phyloP scores from a whole-genome alignment of 2,329 filamentous ascomycete species.

The Alternaria burnsii region DNA sequence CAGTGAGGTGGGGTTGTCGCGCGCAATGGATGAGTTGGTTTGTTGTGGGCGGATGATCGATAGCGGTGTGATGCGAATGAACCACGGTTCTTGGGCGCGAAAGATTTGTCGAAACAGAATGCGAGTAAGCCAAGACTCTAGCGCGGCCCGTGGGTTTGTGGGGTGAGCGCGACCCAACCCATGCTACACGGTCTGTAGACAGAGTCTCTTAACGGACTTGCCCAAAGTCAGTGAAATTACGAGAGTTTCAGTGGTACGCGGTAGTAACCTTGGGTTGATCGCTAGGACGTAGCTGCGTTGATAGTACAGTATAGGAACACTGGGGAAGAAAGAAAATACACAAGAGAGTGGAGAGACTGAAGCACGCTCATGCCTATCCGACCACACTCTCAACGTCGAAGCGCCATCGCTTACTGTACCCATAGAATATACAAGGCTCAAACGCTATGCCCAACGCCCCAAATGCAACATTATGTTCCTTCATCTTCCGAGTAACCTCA shows the following conservation, averaged over 20 bases:
- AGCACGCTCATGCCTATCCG: conserved; percentile 12
- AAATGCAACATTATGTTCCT: conserved; percentile 25
- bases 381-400: conserved; percentile 6
- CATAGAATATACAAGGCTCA: conserved; percentile 14
- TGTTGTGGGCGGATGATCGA: conserved; percentile 6
- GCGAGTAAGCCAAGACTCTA: conserved; percentile 24
- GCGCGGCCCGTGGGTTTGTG: conserved; percentile 15
- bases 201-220: not conserved
- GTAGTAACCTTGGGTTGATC: not conserved
- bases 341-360: conserved; percentile 25
- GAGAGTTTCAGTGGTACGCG: not conserved
- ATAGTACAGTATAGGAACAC: conserved; percentile 30
- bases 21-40: not conserved
- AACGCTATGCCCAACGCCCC: conserved; percentile 38
- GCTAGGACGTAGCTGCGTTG: conserved; percentile 3
- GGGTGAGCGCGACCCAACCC: conserved; percentile 3
- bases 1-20: conserved; percentile 10
- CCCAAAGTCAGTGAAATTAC: not conserved
- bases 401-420: conserved; percentile 18
- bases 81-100: conserved; percentile 19
- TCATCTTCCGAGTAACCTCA: conserved; percentile 22
- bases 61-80: conserved; percentile 6
- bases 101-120: conserved; percentile 21
- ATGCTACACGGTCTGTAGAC: not conserved
- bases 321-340: conserved; percentile 14